A percentile compares a stretch with the other conserved stretches of the same genome.
Evolutionary conservation across 1,284 basidiomycete genomes (phyloP).

Genomic region (Inonotus obliquus): DNA sequence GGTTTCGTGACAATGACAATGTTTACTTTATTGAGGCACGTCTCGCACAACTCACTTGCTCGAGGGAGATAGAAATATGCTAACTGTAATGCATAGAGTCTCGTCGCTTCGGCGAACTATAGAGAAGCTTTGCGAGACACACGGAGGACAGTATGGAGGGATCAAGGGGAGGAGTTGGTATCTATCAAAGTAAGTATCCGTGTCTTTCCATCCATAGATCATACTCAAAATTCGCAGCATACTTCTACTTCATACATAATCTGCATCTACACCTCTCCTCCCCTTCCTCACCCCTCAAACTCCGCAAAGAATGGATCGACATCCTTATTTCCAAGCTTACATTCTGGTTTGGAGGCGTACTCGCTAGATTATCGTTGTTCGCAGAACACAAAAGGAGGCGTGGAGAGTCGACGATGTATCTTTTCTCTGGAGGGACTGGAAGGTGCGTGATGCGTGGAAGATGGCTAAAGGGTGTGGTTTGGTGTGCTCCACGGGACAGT

Average conservation of each 20-base stretch:
- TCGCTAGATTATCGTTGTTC: constrained; percentile 76
- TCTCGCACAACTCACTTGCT: no score
- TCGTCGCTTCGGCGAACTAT: constrained; percentile 75
- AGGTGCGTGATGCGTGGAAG: constrained; percentile 83
- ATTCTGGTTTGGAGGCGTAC: constrained; percentile 74
- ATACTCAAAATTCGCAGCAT: no score
- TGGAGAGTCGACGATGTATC: constrained; percentile 91
- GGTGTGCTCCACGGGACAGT: constrained; percentile 71
- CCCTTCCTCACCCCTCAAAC: constrained; percentile 29
- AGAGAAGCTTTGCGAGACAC: constrained; percentile 67
- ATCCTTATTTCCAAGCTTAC: constrained; percentile 62
- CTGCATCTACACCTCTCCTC: constrained; percentile 46
- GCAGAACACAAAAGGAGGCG: constrained; percentile 83
- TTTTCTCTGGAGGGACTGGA: constrained; percentile 89
- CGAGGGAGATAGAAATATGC: no score
- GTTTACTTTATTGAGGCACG: no score
- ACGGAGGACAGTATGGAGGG: constrained; percentile 78
- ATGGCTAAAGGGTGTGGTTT: constrained; percentile 72
- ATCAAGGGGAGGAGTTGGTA: constrained; percentile 76
- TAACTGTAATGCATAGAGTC: constrained; percentile 39
- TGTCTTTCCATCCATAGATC: no score
- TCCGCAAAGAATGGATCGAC: constrained; percentile 48
- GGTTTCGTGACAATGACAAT: no score
- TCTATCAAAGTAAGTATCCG: no score
- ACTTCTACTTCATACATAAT: constrained; percentile 73